Conservation (phyloP, 148 eudicot species). For the Spergularia bocconei region DNA sequence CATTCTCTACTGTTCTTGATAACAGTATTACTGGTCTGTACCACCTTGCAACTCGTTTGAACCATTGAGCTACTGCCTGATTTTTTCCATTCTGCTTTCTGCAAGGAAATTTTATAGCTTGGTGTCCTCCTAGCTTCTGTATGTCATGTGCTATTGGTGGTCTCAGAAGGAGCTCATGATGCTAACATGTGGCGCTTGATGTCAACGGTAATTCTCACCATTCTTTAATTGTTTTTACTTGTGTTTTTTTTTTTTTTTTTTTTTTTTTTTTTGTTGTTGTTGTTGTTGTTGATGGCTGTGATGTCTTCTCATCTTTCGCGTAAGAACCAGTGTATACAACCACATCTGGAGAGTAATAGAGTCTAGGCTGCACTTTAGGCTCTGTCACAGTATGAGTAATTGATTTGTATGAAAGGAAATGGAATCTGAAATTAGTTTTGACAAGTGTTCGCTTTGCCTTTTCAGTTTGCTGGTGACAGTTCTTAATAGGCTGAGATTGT, state of each 20-base stretch:
- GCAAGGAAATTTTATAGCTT: slow-evolving; percentile 85
- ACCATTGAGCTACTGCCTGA: neutral
- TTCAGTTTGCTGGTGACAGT: neutral
- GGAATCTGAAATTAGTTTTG: too few species aligned
- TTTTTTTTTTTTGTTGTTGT: too few species aligned
- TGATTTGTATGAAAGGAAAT: too few species aligned
- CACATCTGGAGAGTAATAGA: too few species aligned
- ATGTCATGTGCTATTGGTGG: slow-evolving; percentile 80
- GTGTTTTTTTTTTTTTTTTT: too few species aligned
- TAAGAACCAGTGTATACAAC: too few species aligned
- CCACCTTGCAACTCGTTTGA: neutral
- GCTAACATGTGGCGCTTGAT: slow-evolving; percentile 74
- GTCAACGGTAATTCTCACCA: slow-evolving; percentile 60
- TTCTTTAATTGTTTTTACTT: slow-evolving; percentile 8
- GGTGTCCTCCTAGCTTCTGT: slow-evolving; percentile 85
- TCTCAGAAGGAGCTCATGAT: slow-evolving; percentile 84
- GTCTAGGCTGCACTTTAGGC: too few species aligned
- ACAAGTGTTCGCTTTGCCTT: too few species aligned
- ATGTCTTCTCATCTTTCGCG: neutral
- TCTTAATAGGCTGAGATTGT: neutral
- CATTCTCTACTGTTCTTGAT: neutral
- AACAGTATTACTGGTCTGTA: neutral
- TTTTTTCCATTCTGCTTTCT: slow-evolving; percentile 33
- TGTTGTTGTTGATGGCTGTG: too few species aligned
- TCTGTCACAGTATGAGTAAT: too few species aligned